A percentile compares a stretch with the other conserved stretches of the same genome.
These are phyloP conservation scores for Pseudocercospora vitis DNA, from an alignment of 2,329 filamentous ascomycete species.

Conservation along the genomic window DNA sequence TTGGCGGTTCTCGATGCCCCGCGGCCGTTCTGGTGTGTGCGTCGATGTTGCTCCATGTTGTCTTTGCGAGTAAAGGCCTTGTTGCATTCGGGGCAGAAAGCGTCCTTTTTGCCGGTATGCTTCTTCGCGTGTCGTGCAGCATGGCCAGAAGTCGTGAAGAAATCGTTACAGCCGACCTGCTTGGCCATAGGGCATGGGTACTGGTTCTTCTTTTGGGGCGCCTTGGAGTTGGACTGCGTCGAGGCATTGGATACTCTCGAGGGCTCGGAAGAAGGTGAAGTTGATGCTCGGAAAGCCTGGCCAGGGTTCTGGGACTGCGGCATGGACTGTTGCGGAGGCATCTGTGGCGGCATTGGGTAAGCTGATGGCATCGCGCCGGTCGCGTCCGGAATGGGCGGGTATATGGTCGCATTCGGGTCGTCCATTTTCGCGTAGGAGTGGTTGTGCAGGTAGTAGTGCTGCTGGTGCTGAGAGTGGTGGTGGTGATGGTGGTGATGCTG, in stretches of 20 bases:
- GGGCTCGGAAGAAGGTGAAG: slow-evolving; percentile 53
- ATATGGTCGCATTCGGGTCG: slow-evolving; percentile 37
- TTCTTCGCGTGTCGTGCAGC: slow-evolving; percentile 84
- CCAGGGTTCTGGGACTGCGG: slow-evolving; percentile 18
- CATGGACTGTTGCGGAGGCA: slow-evolving; percentile 24
- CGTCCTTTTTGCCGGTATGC: slow-evolving; percentile 77
- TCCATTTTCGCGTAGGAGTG: slow-evolving; percentile 37
- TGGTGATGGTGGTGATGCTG: slow-evolving; percentile 25
- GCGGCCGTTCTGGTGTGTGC: slow-evolving; percentile 65
- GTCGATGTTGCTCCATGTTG: slow-evolving; percentile 84
- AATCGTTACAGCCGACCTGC: slow-evolving; percentile 70
- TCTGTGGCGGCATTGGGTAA: slow-evolving; percentile 35
- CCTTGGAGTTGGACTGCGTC: slow-evolving; percentile 49
- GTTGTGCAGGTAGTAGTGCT: slow-evolving; percentile 23
- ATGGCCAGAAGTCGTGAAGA: slow-evolving; percentile 80
- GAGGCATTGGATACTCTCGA: slow-evolving; percentile 42
- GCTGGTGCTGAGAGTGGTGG: slow-evolving; percentile 22
- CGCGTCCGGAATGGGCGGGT: slow-evolving; percentile 40
- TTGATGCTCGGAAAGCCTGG: slow-evolving; percentile 36
- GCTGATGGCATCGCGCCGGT: slow-evolving; percentile 33
- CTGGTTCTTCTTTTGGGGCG: slow-evolving; percentile 59
- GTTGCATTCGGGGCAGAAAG: slow-evolving; percentile 68
- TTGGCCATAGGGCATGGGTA: slow-evolving; percentile 75
- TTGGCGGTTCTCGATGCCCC: slow-evolving; percentile 42
- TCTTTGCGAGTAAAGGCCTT: slow-evolving; percentile 80